phyloP scores from a whole-genome alignment of 139 green algal species.

The Chlamydomonas asymmetrica region DNA sequence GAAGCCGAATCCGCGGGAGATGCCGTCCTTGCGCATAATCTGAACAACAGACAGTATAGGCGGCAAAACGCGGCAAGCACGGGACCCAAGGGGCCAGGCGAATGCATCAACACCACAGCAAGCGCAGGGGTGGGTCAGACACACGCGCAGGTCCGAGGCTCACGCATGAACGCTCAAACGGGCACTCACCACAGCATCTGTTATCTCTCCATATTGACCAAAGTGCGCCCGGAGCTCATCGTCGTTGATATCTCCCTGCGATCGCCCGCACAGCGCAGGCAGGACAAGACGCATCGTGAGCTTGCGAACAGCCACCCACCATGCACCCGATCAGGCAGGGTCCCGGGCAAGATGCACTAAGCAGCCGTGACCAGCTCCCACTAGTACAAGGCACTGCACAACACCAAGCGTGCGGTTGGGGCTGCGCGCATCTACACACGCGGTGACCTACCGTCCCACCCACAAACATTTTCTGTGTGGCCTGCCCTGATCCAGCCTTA shows the following conservation, averaged over 20 bases:
- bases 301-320: neutral
- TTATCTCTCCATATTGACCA: constrained; percentile 66
- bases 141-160: too few species aligned
- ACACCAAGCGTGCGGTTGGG: too few species aligned
- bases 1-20: constrained; percentile 81
- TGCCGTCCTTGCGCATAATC: constrained; percentile 74
- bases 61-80: neutral
- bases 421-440: neutral
- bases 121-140: neutral
- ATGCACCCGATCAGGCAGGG: neutral
- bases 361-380: neutral
- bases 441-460: constrained; percentile 61
- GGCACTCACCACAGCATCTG: constrained; percentile 54
- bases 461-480: constrained; percentile 82
- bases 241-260: constrained; percentile 70
- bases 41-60: constrained; percentile 18
- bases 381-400: neutral
- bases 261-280: neutral
- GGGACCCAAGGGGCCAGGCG: neutral
- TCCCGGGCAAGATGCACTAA: neutral
- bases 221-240: constrained; percentile 77
- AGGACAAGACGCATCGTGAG: neutral
- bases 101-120: too few species aligned
- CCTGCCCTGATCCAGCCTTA: constrained; percentile 41
- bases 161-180: too few species aligned